Evolutionary conservation across 805 yeast genomes (phyloP).

Genomic region (Starmera amethionina): DNA sequence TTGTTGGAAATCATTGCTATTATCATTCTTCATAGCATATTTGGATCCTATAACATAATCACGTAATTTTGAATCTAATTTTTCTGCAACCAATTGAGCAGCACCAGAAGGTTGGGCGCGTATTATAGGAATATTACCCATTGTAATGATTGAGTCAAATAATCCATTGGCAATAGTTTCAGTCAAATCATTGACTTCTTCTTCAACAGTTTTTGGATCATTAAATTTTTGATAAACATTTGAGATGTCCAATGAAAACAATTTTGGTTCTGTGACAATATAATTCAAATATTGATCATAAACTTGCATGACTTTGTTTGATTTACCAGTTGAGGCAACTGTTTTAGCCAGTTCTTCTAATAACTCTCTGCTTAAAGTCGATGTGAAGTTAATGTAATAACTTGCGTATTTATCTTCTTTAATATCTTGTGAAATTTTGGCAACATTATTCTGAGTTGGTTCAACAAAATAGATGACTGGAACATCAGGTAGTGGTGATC

Average conservation of each 20-base stretch:
- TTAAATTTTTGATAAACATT: conserved; percentile 61
- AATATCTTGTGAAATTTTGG: conserved; percentile 61
- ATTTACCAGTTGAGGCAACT: conserved; percentile 63
- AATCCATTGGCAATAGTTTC: conserved; percentile 70
- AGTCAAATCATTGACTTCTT: conserved; percentile 57
- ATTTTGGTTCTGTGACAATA: conserved; percentile 84
- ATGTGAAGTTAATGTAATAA: conserved; percentile 79
- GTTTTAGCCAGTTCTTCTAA: conserved; percentile 84
- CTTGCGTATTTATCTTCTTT: conserved; percentile 66
- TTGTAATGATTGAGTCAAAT: conserved; percentile 68
- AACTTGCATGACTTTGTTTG: conserved; percentile 72
- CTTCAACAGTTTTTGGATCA: conserved; percentile 65
- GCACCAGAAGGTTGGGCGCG: conserved; percentile 91
- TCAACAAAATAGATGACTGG: conserved; percentile 89
- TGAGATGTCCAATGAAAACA: conserved; percentile 69
- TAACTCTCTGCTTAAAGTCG: conserved; percentile 64
- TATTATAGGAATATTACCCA: conserved; percentile 77
- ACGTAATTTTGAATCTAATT: conserved; percentile 72
- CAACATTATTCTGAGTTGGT: conserved; percentile 73
- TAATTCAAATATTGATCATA: conserved; percentile 92
- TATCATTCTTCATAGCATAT: conserved; percentile 12
- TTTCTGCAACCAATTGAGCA: conserved; percentile 87
- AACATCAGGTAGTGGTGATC: conserved; percentile 88
- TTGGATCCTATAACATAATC: conserved; percentile 71
- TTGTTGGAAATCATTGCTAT: conserved; percentile 26